Evolutionary conservation across 768 basidiomycete genomes (phyloP).

Genomic region (Daedaleopsis nitida): DNA sequence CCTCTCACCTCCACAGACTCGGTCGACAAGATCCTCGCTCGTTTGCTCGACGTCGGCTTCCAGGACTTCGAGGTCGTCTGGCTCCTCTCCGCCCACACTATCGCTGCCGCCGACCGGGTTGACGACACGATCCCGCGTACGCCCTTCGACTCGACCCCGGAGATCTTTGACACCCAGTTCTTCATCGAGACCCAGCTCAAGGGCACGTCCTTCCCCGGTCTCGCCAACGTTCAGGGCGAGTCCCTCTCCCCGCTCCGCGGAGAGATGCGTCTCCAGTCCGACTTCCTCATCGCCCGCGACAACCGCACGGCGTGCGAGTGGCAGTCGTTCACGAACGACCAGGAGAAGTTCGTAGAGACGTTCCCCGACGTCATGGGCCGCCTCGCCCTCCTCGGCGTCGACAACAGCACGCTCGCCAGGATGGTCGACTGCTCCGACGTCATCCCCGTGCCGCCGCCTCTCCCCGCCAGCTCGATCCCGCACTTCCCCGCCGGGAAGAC

Average conservation of each 20-base stretch:
- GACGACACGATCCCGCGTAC: constrained; percentile 33
- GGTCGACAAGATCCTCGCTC: constrained; percentile 27
- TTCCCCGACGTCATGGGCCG: constrained; percentile 29
- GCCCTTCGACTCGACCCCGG: constrained; percentile 50
- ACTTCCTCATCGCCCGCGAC: constrained; percentile 30
- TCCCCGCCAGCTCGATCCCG: constrained; percentile 1
- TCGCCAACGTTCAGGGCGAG: constrained; percentile 25
- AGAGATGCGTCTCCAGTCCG: constrained; percentile 36
- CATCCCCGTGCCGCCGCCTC: constrained; percentile 2
- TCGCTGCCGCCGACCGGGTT: constrained; percentile 23
- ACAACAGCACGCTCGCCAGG: not conserved
- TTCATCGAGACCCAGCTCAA: constrained; percentile 47
- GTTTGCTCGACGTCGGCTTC: constrained; percentile 40
- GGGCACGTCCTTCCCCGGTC: constrained; percentile 45
- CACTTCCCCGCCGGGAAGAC: constrained; percentile 24
- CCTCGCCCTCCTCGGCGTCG: constrained; percentile 29
- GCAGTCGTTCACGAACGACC: constrained; percentile 29
- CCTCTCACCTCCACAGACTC: constrained; percentile 9
- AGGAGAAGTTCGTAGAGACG: constrained; percentile 20
- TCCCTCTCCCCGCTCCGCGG: constrained; percentile 29
- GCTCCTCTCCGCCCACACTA: constrained; percentile 33
- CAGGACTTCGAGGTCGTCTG: constrained; percentile 36
- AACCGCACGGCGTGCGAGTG: constrained; percentile 31
- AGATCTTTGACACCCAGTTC: constrained; percentile 47
- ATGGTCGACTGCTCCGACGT: constrained; percentile 8